Conservation (phyloP, 257 asterid genomes). For the Ilex asprella region DNA sequence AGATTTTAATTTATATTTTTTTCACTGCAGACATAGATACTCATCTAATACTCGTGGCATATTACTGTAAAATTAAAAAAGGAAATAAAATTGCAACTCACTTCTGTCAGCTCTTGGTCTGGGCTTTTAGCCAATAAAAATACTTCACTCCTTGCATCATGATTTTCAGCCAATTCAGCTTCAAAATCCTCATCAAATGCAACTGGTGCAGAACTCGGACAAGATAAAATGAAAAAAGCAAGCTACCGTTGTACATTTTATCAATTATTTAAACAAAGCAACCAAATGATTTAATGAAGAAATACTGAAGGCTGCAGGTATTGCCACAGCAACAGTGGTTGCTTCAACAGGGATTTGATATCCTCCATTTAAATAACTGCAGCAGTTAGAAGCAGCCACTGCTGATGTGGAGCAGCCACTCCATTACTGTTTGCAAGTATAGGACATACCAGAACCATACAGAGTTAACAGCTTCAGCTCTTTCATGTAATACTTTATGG, state of each 20-base stretch:
- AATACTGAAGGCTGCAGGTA: background rate
- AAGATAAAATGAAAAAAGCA: conserved; percentile 6
- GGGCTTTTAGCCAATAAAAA: conserved; percentile 65
- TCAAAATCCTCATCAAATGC: conserved; percentile 99
- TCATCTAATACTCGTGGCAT: background rate
- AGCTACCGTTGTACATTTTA: background rate
- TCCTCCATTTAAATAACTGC: background rate
- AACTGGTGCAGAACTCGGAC: conserved; percentile 32
- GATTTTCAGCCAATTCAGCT: conserved; percentile 81
- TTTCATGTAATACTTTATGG: conserved; percentile 62
- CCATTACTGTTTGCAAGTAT: background rate
- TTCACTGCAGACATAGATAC: conserved; percentile 1
- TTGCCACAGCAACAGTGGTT: conserved; percentile 11
- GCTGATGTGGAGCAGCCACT: background rate
- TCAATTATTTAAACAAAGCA: too few relatives aligned
- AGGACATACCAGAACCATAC: conserved; percentile 81
- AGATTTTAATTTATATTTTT: background rate
- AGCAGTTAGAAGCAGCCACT: background rate
- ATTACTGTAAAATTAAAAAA: background rate
- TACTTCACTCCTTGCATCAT: conserved; percentile 75
- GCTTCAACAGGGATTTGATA: conserved; percentile 4
- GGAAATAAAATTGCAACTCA: conserved; percentile 25
- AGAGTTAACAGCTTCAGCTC: conserved; percentile 76
- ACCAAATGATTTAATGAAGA: background rate
- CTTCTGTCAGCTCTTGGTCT: conserved; percentile 81